Percentiles rank a stretch among this genome's conserved stretches.
phyloP scores from a whole-genome alignment of 805 yeast genomes.

The Wickerhamiella bombiphila region DNA sequence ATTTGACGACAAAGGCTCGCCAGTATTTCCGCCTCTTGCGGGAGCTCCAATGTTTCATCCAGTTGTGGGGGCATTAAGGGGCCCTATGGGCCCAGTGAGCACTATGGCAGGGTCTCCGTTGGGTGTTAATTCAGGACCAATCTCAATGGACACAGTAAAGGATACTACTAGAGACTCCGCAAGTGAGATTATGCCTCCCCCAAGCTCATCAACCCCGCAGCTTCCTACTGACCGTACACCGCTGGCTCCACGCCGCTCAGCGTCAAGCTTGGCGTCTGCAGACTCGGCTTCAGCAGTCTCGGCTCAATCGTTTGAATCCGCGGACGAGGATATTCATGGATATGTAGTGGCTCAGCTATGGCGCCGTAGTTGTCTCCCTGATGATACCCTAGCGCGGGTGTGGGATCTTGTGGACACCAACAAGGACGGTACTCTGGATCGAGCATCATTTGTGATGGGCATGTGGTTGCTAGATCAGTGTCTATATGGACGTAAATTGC shows the following conservation, averaged over 20 bases:
- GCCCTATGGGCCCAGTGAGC: too few species aligned
- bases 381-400: conserved; percentile 41
- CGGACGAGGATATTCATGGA: conserved; percentile 31
- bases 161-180: too few species aligned
- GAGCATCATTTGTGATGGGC: conserved; percentile 82
- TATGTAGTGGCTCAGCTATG: conserved; percentile 64
- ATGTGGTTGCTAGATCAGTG: conserved; percentile 97
- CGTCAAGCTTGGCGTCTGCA: background rate
- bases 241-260: background rate
- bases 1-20: conserved; percentile 1
- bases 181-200: too few species aligned
- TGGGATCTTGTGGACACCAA: conserved; percentile 50
- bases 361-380: conserved; percentile 61
- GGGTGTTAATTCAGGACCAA: too few species aligned
- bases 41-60: too few species aligned
- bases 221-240: too few species aligned
- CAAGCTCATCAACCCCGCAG: too few species aligned
- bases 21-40: conserved; percentile 1
- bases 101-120: too few species aligned
- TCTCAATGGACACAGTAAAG: too few species aligned
- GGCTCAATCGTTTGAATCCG: background rate
- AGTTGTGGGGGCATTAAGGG: too few species aligned
- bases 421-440: conserved; percentile 57
- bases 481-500: conserved; percentile 81
- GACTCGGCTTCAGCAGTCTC: too few species aligned